Conservation (phyloP, 305 asterid species). For the Fraxinus dipetala region DNA sequence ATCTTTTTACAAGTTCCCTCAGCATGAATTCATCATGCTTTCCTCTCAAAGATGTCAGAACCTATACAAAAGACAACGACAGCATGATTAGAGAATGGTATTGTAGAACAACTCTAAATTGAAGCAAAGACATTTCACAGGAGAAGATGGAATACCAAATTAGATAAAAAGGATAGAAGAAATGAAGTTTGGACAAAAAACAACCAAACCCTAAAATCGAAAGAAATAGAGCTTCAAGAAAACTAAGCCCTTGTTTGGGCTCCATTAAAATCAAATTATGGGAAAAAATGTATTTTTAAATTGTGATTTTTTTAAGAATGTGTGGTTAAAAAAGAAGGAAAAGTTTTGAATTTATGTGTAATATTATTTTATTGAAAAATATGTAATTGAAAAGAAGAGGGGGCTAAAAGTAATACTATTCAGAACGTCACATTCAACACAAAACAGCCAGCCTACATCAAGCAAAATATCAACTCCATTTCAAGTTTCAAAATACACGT, state of each 20-base stretch:
- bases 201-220: neutral
- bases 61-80: conserved; percentile 25
- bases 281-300: neutral
- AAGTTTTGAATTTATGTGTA: neutral
- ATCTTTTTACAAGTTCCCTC: conserved; percentile 45
- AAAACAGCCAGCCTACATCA: neutral
- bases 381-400: neutral
- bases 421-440: neutral
- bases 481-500: neutral
- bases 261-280: neutral
- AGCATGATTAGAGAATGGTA: neutral
- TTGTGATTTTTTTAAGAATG: neutral
- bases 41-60: conserved; percentile 39
- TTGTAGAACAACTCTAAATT: neutral
- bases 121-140: neutral
- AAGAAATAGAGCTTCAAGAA: neutral
- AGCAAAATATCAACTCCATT: neutral
- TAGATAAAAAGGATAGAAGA: neutral
- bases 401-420: neutral
- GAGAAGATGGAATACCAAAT: neutral
- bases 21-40: conserved; percentile 44
- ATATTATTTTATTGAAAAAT: neutral
- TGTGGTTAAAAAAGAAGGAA: neutral
- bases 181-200: neutral
- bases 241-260: neutral